These are phyloP conservation scores for Kodamaea kakaduensis DNA, from an alignment of 805 yeast species.

Conservation along the genomic window DNA sequence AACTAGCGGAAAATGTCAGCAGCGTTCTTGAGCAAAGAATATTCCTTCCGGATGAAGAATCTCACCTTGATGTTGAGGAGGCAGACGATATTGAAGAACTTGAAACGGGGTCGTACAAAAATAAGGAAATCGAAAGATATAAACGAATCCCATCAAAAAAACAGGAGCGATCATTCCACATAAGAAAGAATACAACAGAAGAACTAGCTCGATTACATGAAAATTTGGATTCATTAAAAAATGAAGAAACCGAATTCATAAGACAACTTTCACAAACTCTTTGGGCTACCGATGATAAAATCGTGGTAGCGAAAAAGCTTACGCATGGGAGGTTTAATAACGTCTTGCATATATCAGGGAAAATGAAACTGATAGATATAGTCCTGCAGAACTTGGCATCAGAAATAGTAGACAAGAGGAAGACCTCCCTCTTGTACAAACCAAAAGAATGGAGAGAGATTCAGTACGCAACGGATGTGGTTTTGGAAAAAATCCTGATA, in stretches of 20 bases:
- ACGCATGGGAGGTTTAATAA: slow-evolving; percentile 31
- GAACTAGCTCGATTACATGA: slow-evolving; percentile 33
- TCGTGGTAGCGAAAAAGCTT: slow-evolving; percentile 24
- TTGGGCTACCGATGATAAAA: slow-evolving; percentile 25
- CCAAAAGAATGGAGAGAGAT: slow-evolving; percentile 47
- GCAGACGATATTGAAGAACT: slow-evolving; percentile 4
- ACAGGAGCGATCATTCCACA: slow-evolving; percentile 11
- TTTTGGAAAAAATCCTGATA: slow-evolving; percentile 43
- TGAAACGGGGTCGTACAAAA: slow-evolving; percentile 17
- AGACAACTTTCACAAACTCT: slow-evolving; percentile 18
- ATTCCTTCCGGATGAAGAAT: not conserved
- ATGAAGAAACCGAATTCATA: slow-evolving; percentile 24
- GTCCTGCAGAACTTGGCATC: slow-evolving; percentile 16
- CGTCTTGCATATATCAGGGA: slow-evolving; percentile 47
- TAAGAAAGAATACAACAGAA: slow-evolving; percentile 32
- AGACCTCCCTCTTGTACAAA: slow-evolving; percentile 44
- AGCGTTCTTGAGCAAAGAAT: slow-evolving; percentile 1
- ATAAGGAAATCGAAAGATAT: slow-evolving; percentile 19
- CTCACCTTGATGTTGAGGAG: not conserved
- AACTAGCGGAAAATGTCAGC: slow-evolving; percentile 19
- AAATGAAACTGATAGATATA: slow-evolving; percentile 25
- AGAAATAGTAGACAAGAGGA: slow-evolving; percentile 32
- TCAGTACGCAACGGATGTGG: slow-evolving; percentile 48
- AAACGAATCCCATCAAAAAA: slow-evolving; percentile 12
- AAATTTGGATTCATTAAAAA: slow-evolving; percentile 21